Evolutionary conservation across 2,329 filamentous ascomycete genomes (phyloP).

Genomic region (Aspergillus aculeatinus): DNA sequence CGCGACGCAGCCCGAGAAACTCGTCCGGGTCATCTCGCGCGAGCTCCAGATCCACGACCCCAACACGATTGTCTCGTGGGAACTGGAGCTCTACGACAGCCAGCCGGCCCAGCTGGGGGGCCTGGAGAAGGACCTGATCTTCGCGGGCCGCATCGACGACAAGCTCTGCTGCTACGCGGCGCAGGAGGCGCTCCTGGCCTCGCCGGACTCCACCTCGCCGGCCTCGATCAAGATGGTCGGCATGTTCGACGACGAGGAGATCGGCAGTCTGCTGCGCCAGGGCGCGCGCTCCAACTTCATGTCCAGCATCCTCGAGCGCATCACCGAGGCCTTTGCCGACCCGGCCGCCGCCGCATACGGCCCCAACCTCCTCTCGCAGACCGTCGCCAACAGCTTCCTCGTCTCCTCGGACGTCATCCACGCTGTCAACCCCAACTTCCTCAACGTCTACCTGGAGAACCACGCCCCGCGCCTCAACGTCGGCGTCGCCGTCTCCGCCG

Average conservation of each 20-base stretch:
- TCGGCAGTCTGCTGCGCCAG: slow-evolving; percentile 85
- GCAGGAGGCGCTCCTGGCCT: slow-evolving; percentile 75
- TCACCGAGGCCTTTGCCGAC: slow-evolving; percentile 62
- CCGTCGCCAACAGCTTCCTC: slow-evolving; percentile 88
- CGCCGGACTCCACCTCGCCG: slow-evolving; percentile 51
- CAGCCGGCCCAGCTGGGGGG: slow-evolving; percentile 83
- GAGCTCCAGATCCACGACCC: slow-evolving; percentile 74
- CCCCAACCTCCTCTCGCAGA: slow-evolving; percentile 67
- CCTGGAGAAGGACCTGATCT: slow-evolving; percentile 89
- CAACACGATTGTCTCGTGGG: slow-evolving; percentile 85
- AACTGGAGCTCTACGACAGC: slow-evolving; percentile 89
- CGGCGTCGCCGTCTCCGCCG: slow-evolving; percentile 74
- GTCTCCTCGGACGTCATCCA: slow-evolving; percentile 92
- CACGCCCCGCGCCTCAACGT: slow-evolving; percentile 88
- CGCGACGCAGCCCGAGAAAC: slow-evolving; percentile 76
- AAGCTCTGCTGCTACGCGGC: slow-evolving; percentile 96
- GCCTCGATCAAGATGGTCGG: slow-evolving; percentile 82
- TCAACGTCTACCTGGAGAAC: slow-evolving; percentile 75
- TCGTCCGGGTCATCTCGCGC: slow-evolving; percentile 78
- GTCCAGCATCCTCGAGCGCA: slow-evolving; percentile 74
- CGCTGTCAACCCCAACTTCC: slow-evolving; percentile 92
- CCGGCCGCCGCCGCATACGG: slow-evolving; percentile 37
- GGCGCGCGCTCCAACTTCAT: slow-evolving; percentile 89
- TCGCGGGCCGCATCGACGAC: slow-evolving; percentile 92
- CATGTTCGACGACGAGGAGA: slow-evolving; percentile 97